phyloP scores from a whole-genome alignment of 257 asterid genomes.

The Forsythia viridissima region DNA sequence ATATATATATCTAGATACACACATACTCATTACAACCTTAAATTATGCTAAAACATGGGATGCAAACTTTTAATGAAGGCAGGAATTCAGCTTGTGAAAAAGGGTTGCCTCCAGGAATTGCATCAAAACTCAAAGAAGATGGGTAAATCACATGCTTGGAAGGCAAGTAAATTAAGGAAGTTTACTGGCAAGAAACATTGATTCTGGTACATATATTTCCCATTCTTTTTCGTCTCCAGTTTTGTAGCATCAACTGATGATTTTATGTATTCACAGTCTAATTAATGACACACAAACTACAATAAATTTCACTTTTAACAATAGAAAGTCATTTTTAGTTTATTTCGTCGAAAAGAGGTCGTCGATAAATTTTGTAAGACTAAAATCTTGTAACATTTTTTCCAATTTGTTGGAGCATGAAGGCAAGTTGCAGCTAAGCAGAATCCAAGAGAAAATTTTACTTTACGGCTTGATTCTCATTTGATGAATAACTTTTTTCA shows the following conservation, averaged over 20 bases:
- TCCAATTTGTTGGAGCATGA: no score
- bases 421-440: no score
- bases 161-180: neutral
- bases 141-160: conserved; percentile 23
- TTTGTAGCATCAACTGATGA: no score
- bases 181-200: conserved; percentile 26
- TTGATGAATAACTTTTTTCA: neutral
- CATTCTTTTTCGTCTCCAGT: no score
- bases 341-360: no score
- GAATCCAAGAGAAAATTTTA: neutral
- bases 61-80: conserved; percentile 14
- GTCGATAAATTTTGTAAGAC: no score
- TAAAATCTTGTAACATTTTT: no score
- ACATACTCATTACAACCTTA: neutral
- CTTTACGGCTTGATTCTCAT: neutral
- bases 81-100: conserved; percentile 12
- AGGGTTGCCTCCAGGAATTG: conserved; percentile 16
- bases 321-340: no score
- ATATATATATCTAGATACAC: neutral
- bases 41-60: neutral
- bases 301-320: no score
- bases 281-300: no score
- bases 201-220: neutral
- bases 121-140: conserved; percentile 30
- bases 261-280: no score